A percentile compares a stretch with the other conserved stretches of the same genome.
Conservation (phyloP, 306 rosid genomes). For the Prunus mume region DNA sequence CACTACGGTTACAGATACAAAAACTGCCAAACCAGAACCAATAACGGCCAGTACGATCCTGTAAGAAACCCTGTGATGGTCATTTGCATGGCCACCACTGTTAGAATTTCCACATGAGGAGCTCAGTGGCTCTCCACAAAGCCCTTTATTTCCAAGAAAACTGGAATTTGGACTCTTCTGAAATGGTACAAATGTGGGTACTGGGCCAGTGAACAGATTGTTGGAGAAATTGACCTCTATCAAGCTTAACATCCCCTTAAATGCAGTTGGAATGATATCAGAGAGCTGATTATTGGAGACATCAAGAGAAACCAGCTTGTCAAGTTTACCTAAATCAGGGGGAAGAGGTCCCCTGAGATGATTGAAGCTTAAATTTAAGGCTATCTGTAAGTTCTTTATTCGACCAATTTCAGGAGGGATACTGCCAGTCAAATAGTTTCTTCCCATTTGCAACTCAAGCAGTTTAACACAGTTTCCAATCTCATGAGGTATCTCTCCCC, state of each 20-base stretch:
- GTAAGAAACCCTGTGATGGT: constrained; percentile 87
- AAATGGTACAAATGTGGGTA: constrained; percentile 81
- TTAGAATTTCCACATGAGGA: constrained; percentile 55
- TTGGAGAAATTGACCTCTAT: constrained; percentile 96
- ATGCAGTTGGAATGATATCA: constrained; percentile 69
- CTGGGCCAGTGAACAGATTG: constrained; percentile 72
- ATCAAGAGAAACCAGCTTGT: constrained; percentile 92
- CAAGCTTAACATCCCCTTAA: constrained; percentile 95
- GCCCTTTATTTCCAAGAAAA: constrained; percentile 74
- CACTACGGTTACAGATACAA: constrained; percentile 74
- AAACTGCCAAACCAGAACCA: constrained; percentile 90
- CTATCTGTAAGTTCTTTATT: constrained; percentile 94
- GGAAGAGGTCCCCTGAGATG: constrained; percentile 84
- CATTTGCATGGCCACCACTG: constrained; percentile 38
- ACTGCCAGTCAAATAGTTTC: constrained; percentile 77
- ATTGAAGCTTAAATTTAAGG: constrained; percentile 88
- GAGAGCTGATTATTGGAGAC: constrained; percentile 84
- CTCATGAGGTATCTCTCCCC: constrained; percentile 88
- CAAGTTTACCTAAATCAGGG: constrained; percentile 79
- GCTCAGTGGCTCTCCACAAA: constrained; percentile 88
- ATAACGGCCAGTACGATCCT: constrained; percentile 81
- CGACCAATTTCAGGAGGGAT: constrained; percentile 83
- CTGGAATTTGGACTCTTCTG: constrained; percentile 89
- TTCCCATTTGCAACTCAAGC: constrained; percentile 81
- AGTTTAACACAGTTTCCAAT: constrained; percentile 86